Conservation (phyloP, 2,329 filamentous ascomycete genomes). For the Ploettnerulaceae sp. region DNA sequence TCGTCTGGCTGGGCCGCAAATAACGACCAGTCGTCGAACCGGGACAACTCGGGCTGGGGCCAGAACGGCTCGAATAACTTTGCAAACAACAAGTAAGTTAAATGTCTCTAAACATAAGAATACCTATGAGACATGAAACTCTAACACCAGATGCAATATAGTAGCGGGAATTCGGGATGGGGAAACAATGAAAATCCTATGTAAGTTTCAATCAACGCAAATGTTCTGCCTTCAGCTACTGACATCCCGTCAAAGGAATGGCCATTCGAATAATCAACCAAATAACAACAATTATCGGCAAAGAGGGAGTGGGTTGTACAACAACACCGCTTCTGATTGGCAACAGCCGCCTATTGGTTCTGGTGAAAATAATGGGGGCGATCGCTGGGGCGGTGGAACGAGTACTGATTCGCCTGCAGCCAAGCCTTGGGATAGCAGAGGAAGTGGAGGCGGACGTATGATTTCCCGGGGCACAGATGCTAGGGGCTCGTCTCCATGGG, state of each 20-base stretch:
- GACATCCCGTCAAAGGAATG: not conserved
- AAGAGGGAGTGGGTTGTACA: too few species aligned
- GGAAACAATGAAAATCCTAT: not conserved
- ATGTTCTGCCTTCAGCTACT: not conserved
- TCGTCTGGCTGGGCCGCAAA: not conserved
- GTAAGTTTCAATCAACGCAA: not conserved
- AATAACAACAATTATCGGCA: too few species aligned
- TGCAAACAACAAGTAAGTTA: not conserved
- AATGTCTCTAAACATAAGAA: conserved; percentile 3
- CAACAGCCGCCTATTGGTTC: too few species aligned
- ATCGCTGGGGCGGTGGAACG: too few species aligned
- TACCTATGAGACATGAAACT: not conserved
- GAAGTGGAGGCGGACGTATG: too few species aligned
- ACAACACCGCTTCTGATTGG: too few species aligned
- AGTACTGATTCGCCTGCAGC: too few species aligned
- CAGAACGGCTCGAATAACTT: not conserved
- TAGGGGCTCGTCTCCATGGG: too few species aligned
- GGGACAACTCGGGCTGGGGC: conserved; percentile 2
- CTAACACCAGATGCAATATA: conserved; percentile 1
- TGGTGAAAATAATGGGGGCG: too few species aligned
- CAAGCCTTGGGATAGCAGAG: too few species aligned
- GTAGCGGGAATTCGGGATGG: conserved; percentile 7
- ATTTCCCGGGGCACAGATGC: too few species aligned
- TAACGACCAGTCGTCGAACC: conserved; percentile 4
- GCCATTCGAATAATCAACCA: conserved; percentile 4